These are phyloP conservation scores for Ophiostoma quercus DNA, from an alignment of 2,329 filamentous ascomycete genomes.

Conservation along the genomic window DNA sequence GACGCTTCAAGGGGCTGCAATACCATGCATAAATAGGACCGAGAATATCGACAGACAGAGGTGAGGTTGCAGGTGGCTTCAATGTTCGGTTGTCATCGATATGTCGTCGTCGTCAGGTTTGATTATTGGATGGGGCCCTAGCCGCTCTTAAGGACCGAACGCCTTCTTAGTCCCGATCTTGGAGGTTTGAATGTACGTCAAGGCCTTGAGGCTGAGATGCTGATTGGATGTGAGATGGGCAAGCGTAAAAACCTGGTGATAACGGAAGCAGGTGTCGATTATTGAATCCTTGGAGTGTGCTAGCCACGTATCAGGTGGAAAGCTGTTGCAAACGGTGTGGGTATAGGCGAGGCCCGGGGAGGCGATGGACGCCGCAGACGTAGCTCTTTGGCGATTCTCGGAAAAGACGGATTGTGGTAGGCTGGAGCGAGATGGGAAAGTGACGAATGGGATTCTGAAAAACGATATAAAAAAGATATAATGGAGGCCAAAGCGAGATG, in stretches of 20 bases:
- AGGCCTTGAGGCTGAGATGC: not conserved
- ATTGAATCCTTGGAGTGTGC: not conserved
- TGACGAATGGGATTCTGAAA: not conserved
- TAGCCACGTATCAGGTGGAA: not conserved
- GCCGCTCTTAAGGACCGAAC: not conserved
- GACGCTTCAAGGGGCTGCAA: not conserved
- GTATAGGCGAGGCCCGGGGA: slow-evolving; percentile 1
- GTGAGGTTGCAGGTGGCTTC: not conserved
- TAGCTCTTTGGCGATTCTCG: not conserved
- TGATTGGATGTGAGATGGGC: not conserved
- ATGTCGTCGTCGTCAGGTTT: not conserved
- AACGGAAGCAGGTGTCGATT: not conserved
- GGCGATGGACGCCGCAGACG: not conserved
- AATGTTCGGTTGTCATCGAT: not conserved
- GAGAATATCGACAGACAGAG: not conserved
- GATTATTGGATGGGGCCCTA: not conserved
- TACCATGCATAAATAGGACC: not conserved
- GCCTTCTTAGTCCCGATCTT: not conserved
- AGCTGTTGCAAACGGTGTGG: not conserved
- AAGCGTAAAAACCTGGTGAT: not conserved
- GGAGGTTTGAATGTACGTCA: not conserved
- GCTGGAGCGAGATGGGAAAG: not conserved
- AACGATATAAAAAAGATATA: not conserved
- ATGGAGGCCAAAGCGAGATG: not conserved
- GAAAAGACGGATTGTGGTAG: not conserved